Evolutionary conservation across 352 stramenopile genomes (phyloP), one percentile per base, ranked within the genome.

Genomic region (Phytopythium delawarense): DNA sequence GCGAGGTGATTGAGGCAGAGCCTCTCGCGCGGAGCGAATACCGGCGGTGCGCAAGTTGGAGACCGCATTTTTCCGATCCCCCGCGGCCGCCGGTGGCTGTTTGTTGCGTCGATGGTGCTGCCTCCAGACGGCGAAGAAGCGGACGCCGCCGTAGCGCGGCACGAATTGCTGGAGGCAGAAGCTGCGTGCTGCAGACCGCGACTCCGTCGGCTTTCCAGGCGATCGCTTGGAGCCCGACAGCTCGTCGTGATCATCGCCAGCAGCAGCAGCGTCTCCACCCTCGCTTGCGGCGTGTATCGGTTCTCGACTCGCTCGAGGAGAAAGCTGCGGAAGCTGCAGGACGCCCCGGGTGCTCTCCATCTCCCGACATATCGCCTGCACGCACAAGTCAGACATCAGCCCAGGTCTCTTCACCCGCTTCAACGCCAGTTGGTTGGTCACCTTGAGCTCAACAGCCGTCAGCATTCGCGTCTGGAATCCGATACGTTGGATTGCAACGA

Each of bases 81-180:
- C n/a, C 20, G 21, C 42, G 8, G 21, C 7, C 21, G 53, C 23
- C 4, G 18, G 51, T 2, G 21, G 11, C 15, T 37, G 51, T 1
- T 32, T 8, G 20, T 32, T 40, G 30, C 3, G 51, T 16, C 13
- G 20, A 2, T 15, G 51, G 8, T 23, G 30, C 49, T 74, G 70
- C 25, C 68, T 69, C 76, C 72, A 86, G 9, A 85, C 42, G 2
- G 76, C 66, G 12, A 87, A 59, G 57, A 84, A 88, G 20, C 54
- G 73, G 34, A 67, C 54, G 32, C 70, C 54, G 4, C 65, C 65
- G 13, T 78, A 65, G 3, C 64, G 52, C 21, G 69, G 49, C 32
- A 87, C 44, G 48, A 74, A 70, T 21, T 54, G 57, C 30, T 89
- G 79, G 4, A 89, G 40, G 30, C 79, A 87, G 46, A 87, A 87